Base-by-base conservation (phyloP, 2,329 filamentous ascomycete species). In the Trichoderma atroviride region DNA sequence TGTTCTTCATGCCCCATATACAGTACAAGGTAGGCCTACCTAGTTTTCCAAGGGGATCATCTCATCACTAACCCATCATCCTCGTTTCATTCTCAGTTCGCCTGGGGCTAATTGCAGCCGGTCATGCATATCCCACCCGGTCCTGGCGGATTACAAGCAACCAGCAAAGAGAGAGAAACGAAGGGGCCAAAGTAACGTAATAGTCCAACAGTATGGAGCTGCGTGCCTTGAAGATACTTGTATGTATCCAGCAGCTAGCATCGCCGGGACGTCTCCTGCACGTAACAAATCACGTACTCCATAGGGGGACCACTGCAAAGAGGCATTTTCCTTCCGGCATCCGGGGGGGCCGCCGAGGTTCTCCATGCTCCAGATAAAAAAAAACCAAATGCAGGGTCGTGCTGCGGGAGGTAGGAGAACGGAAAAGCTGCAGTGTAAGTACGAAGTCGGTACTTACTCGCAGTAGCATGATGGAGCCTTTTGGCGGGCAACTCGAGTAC, bases 321-420 rank as follows among this genome's bases (percentile, higher is more conserved):
- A 56, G 61, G 50, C 62, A 55, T 43, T 65, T 56, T 63, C 40
- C 59, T 65, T 43, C 62, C 50, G 62, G 52, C 24, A 56, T 65
- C 52, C 52, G 62, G 52, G 62, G 52, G 11, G 55, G 50, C 61
- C 35, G 24, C 33, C 37, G 33, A 27, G 9, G 19, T 52, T 56
- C 52, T 56, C 62, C 35, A n/a, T 43, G 50, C 43, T n/a, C 27
- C 40, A 43, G 40, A 19, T 43, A 53, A 5, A 55, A 24, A 29
- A 24, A 5, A 52, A 22, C 29, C 22, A 27, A 40, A 55, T 37
- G 35, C 52, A 65, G 52, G 62, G 52, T 56, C 52, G 37, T 47
- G 33, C 62, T 65, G 62, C 62, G 43, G 43, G 62, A 56, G 52
- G 35, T 52, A 65, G 62, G 52, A 65, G 35, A 64, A 65, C 5